Evolutionary conservation across 2,329 filamentous ascomycete species (phyloP).

Genomic region (Fusarium neocosmosporiellum): DNA sequence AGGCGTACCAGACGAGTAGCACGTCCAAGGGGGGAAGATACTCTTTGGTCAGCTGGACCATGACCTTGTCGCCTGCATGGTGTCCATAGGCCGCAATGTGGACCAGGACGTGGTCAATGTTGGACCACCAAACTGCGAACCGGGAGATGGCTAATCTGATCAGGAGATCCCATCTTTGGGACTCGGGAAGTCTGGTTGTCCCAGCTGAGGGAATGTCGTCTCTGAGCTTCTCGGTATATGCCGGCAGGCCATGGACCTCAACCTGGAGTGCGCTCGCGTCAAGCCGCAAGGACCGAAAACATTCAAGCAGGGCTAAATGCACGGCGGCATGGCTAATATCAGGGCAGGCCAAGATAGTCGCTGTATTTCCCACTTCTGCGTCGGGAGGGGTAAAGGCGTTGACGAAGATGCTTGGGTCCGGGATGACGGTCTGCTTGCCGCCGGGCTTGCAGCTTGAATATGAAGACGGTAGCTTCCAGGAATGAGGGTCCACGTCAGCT

Average conservation of each 20-base stretch:
- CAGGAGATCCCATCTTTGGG: slow-evolving; percentile 27
- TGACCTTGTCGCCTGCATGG: slow-evolving; percentile 14
- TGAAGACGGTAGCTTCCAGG: slow-evolving; percentile 20
- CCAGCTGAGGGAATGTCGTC: not conserved
- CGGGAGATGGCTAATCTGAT: slow-evolving; percentile 21
- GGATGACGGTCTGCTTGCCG: slow-evolving; percentile 12
- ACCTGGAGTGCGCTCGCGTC: slow-evolving; percentile 16
- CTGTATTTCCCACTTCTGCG: not conserved
- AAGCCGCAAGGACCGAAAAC: slow-evolving; percentile 16
- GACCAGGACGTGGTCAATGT: slow-evolving; percentile 18
- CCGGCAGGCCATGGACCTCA: slow-evolving; percentile 1
- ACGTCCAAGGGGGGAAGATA: slow-evolving; percentile 27
- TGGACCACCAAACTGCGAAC: slow-evolving; percentile 28
- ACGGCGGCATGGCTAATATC: slow-evolving; percentile 28
- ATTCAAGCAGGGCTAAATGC: slow-evolving; percentile 25
- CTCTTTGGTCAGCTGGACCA: slow-evolving; percentile 21
- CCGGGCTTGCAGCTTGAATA: slow-evolving; percentile 14
- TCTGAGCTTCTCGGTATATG: not conserved
- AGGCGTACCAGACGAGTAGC: slow-evolving; percentile 24
- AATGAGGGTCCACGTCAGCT: slow-evolving; percentile 15
- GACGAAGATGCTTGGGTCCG: slow-evolving; percentile 7
- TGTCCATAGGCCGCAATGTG: slow-evolving; percentile 19
- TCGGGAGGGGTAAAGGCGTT: slow-evolving; percentile 17
- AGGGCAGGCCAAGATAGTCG: not conserved
- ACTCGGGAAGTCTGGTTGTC: not conserved